phyloP scores from a whole-genome alignment of 1,139 yeast species.

The Pichia sp. region DNA sequence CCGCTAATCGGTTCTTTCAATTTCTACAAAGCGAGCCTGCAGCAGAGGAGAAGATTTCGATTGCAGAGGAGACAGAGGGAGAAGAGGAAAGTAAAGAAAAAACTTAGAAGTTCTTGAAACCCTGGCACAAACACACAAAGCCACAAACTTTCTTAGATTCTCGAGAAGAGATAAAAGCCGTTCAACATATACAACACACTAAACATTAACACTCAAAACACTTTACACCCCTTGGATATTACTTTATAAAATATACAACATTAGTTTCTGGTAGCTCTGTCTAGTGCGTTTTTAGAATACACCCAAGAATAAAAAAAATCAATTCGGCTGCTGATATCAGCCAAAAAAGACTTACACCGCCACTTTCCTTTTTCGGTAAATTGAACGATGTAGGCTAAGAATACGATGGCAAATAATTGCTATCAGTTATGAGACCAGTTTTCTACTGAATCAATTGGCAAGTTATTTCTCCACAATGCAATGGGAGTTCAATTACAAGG shows the following conservation, averaged over 20 bases:
- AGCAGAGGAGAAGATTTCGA: conserved; percentile 5
- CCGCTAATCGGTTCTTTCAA: background rate
- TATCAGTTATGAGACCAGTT: too few species aligned
- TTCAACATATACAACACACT: background rate
- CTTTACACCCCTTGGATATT: background rate
- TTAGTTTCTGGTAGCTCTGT: background rate
- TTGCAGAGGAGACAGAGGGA: conserved; percentile 9
- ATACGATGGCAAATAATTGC: background rate
- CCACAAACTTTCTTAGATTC: background rate
- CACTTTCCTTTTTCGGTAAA: conserved; percentile 1
- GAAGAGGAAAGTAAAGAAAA: background rate
- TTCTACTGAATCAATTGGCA: too few species aligned
- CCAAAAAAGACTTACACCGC: background rate
- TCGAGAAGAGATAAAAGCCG: background rate
- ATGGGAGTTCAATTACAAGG: conserved; percentile 12
- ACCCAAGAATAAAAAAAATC: too few species aligned
- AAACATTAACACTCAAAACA: background rate
- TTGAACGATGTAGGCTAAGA: background rate
- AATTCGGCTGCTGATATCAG: background rate
- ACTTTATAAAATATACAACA: background rate
- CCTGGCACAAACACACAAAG: background rate
- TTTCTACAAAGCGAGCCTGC: conserved; percentile 2
- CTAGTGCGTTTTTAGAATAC: background rate
- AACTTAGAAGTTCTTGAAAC: background rate
- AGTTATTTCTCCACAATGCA: background rate